Evolutionary conservation across 2,329 filamentous ascomycete species (phyloP), one percentile per base, ranked within the genome.

Genomic region (Pseudocercospora fuligena): DNA sequence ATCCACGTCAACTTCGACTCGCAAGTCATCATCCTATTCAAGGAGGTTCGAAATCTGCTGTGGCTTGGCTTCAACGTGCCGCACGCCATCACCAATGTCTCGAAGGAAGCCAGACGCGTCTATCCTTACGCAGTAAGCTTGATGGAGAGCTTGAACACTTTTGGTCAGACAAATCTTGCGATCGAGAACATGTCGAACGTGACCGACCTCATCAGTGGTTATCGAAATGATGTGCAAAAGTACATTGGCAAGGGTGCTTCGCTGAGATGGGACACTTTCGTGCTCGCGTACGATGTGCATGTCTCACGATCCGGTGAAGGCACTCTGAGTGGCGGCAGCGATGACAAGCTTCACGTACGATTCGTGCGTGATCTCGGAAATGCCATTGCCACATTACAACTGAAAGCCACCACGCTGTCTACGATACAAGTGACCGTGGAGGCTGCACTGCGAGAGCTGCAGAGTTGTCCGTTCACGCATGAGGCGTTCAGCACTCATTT

Each of bases 101-200:
- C 96, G 0, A 99, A 98, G 79, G 95, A 99, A 78, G 96, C 95
- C n/a, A 97, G 97, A 81, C 89, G 95, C 61, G 95, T 99, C 3
- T 99, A 99, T 74, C 95, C 95, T 0, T 99, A 96, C 76, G 95
- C 96, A 25, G 94, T 99, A 71, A 98, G 94, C 76, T 82, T 99
- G 72, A 99, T 99, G 93, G 95, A 99, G 81, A 98, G 93, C 75
- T 93, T 98, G n/a, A 88, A 94, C 66, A 98, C 93, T 0, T 90
- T 97, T 70, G 88, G 93, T 1, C 94, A 98, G 80, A 97, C 93
- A 0, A 90, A 91, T 73, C 89, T 93, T 31, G 89, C 92, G 60
- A 96, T 99, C 66, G 85, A 88, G 19, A 88, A 91, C 63, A 94
- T 99, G 92, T 87, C 90, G 11, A 92, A 94, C 71, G 93, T 97